Evolutionary conservation across 202 grass and related monocot genomes (phyloP), one percentile per base, ranked within the genome.

Genomic region (Thinopyrum obtusiflorum): DNA sequence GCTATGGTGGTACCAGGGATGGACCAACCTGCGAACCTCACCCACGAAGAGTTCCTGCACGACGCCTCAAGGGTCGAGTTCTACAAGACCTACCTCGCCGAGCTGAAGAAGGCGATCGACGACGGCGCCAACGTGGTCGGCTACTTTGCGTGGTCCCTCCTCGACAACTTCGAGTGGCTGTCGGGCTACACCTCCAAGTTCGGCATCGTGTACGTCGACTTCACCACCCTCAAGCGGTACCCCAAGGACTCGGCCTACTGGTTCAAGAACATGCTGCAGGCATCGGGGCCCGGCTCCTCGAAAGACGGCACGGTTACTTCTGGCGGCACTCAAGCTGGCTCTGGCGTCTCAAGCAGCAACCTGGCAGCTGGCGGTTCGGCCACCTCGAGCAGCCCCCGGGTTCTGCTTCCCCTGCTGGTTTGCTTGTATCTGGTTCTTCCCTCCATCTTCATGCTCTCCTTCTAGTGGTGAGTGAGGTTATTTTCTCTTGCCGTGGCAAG

Each of bases 161-260:
- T 94, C 17, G 94, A 97, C 83, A 97, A 97, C 88, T 97, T 97
- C 25, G 94, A 97, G 80, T 97, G 92, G 94, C 84, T 84, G 61
- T 86, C 88, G 32, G 94, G 94, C 17, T 94, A 92, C 87, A 91
- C 94, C 8, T 94, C 92, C 53, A 93, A 90, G 73, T 97, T 97
- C 18, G 94, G 94, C 47, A 88, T 97, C 18, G 89, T 94, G 24
- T 94, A 97, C 40, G 92, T 97, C 12, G 88, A 97, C 70, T 97
- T 87, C 68, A 83, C 35, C 26, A 87, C 86, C 18, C 88, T 86
- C 9, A 94, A 94, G 78, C 77, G 86, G n/a, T 92, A 94, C 40
- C 94, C 92, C 3, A 97, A 97, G 88, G 82, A 92, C 76, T 97
- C 94, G 5, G 92, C 92, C 23, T 85, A 89, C 72, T 97, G 92